A percentile compares a stretch with the other conserved stretches of the same genome.
These are phyloP conservation scores for Sarocladiaceae sp. DNA, from an alignment of 2,329 filamentous ascomycete genomes.

Conservation along the genomic window DNA sequence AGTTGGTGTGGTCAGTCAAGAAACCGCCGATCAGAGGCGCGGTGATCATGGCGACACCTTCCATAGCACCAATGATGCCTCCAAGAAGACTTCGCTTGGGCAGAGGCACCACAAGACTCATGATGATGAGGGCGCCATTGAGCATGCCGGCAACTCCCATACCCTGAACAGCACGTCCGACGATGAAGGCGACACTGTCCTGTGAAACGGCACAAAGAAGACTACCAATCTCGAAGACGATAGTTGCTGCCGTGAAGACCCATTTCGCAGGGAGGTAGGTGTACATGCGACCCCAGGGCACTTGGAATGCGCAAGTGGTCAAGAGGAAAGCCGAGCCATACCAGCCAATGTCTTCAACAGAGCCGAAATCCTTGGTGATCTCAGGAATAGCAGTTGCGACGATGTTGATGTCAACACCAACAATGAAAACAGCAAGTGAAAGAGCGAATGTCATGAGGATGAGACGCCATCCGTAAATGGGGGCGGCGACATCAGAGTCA, in stretches of 20 bases:
- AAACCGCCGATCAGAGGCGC: constrained; percentile 22
- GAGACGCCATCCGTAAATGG: too few relatives aligned
- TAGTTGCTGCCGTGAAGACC: constrained; percentile 30
- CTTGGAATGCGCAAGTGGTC: not conserved
- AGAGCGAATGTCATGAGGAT: too few relatives aligned
- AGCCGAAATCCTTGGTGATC: constrained; percentile 46
- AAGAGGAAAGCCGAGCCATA: constrained; percentile 38
- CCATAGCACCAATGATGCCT: constrained; percentile 31
- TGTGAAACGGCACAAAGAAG: constrained; percentile 29
- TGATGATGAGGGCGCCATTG: constrained; percentile 44
- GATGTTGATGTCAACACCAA: too few relatives aligned
- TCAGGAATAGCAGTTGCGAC: constrained; percentile 36
- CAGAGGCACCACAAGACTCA: constrained; percentile 24
- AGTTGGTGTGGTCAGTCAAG: constrained; percentile 22
- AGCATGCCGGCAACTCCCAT: constrained; percentile 46
- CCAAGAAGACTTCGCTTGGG: constrained; percentile 25
- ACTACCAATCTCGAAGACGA: constrained; percentile 42
- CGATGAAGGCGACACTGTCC: constrained; percentile 41
- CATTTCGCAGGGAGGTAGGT: constrained; percentile 23
- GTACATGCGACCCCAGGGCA: not conserved
- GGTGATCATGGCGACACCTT: constrained; percentile 28
- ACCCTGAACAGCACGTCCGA: constrained; percentile 45
- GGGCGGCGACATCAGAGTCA: too few relatives aligned
- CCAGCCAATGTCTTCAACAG: constrained; percentile 53
- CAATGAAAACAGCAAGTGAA: too few relatives aligned